phyloP scores from a whole-genome alignment of 2,329 filamentous ascomycete genomes.

The Teratosphaeria epicoccoides region DNA sequence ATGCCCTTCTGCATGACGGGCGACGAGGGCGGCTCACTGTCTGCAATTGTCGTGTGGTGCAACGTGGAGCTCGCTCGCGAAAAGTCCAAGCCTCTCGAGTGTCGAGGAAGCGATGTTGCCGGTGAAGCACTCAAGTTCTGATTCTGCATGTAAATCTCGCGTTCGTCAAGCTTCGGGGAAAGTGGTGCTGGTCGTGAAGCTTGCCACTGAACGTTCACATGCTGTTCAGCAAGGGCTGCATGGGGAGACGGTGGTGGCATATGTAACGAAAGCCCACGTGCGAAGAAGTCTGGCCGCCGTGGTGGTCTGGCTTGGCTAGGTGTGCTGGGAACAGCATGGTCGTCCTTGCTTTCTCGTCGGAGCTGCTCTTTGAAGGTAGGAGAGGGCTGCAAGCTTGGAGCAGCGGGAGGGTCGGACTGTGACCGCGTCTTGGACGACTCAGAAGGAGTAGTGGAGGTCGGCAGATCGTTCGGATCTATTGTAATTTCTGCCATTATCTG shows the following conservation, averaged over 20 bases:
- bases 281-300: conserved; percentile 51
- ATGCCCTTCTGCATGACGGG: conserved; percentile 66
- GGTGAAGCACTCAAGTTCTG: conserved; percentile 46
- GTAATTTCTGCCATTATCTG: background rate
- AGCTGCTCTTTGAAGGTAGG: conserved; percentile 34
- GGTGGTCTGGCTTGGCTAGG: conserved; percentile 44
- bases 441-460: background rate
- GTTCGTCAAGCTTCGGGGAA: conserved; percentile 19
- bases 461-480: background rate
- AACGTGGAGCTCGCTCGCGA: conserved; percentile 86
- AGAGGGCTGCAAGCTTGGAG: conserved; percentile 31
- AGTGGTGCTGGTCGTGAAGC: conserved; percentile 7
- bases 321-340: conserved; percentile 30
- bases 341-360: conserved; percentile 29
- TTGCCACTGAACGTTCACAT: background rate
- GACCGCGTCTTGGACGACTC: conserved; percentile 29
- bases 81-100: conserved; percentile 85
- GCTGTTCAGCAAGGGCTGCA: background rate
- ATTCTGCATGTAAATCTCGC: conserved; percentile 35
- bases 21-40: conserved; percentile 85
- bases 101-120: conserved; percentile 74
- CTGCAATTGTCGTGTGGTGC: conserved; percentile 88
- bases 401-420: conserved; percentile 34
- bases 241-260: conserved; percentile 39
- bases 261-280: conserved; percentile 58